Base-by-base conservation (phyloP, 225 moss, liverwort and hornwort genomes). In the Physcomitrellopsis africana region DNA sequence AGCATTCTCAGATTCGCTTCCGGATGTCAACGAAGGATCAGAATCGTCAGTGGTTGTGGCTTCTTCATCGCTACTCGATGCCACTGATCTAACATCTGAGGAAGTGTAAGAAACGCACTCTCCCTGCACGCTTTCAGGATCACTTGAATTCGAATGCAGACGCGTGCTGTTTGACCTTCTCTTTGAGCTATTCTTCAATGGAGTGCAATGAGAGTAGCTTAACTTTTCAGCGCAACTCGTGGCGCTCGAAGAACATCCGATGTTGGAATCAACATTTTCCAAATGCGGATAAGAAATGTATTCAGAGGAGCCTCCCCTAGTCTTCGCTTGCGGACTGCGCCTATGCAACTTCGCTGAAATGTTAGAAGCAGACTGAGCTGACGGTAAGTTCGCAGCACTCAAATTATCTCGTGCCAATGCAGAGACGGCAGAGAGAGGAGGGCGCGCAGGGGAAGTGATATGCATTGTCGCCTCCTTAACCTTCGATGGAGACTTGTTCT, bases 361-460 rank as follows among this genome's bases (percentile, higher is more conserved):
- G 62, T 56, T 75, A 5, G 80, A 54, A 48, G 68, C 51, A 45
- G 76, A 65, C 27, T 81, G 82, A 70, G 23, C 79, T 9, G 74
- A 68, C 8, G 82, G 76, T 13, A 75, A 37, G 54, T 76, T 70
- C 45, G 72, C 75, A 27, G 85, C 80, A 71, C 79, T 49, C 51
- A 84, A 62, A 47, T 84, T 87, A 56, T 93, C 92, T 51, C 89
- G 82, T 19, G 74, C 79, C 29, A 77, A 81, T 54, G 89, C 89
- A 64, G 91, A 80, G 75, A 86, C 82, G 26, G 91, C 70, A 22
- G 91, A 86, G 16, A 93, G 85, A 32, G 95, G 95, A 27, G 88
- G 95, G 63, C 95, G 81, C 37, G 74, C 72, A 48, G 86, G 83
- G 51, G 84, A 80, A 17, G 80, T 81, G n/a, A 4, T 76, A 15